Conservation (phyloP, 257 asterid genomes). For the Forsythia viridissima region DNA sequence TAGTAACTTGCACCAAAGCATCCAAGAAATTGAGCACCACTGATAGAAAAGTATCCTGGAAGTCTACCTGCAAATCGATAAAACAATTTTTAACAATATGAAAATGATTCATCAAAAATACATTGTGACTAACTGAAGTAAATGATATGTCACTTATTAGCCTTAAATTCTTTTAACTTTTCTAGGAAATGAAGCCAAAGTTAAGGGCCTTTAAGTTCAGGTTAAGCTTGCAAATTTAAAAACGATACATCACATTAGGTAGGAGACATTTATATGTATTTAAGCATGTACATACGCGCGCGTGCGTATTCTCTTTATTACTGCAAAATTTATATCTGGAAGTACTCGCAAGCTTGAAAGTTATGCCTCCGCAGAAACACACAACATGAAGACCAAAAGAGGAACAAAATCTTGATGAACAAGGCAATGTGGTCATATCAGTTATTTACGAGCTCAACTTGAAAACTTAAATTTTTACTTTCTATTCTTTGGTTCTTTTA, state of each 20-base stretch:
- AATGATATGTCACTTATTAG: neutral
- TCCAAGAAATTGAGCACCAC: neutral
- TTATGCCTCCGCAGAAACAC: no score
- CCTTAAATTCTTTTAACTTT: neutral
- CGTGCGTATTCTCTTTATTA: neutral
- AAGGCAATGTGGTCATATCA: no score
- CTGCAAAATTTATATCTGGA: no score
- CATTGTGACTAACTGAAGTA: neutral
- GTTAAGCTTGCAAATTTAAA: neutral
- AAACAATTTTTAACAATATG: neutral
- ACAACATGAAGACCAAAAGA: no score
- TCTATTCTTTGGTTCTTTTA: neutral
- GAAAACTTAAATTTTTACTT: no score
- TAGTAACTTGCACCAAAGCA: neutral
- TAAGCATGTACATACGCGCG: neutral
- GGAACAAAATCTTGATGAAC: no score
- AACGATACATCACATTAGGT: neutral
- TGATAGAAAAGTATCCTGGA: conserved; percentile 7
- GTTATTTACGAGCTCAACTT: no score
- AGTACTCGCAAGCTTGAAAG: neutral
- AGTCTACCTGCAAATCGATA: neutral
- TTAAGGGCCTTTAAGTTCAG: neutral
- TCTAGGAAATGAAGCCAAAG: neutral
- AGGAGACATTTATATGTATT: neutral
- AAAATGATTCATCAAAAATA: neutral